A percentile compares a stretch with the other conserved stretches of the same genome.
phyloP scores from a whole-genome alignment of 106 monocot species.

The Dioscorea zingiberensis region DNA sequence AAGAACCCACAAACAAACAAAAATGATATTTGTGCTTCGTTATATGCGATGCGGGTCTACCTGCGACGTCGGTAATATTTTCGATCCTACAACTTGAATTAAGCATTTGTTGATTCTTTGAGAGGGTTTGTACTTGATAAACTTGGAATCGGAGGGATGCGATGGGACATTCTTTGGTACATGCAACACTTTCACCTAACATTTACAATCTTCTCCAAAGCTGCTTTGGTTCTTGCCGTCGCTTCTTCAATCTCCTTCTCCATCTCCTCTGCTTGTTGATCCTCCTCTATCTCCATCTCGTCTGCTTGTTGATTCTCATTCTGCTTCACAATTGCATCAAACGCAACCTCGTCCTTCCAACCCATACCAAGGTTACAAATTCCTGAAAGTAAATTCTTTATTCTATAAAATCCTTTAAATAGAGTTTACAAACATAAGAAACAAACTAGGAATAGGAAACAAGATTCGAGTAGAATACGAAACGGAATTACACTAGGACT shows the following conservation, averaged over 20 bases:
- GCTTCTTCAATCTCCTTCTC: constrained; percentile 93
- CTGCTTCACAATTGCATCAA: constrained; percentile 76
- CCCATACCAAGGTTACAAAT: constrained; percentile 93
- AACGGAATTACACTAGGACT: no score
- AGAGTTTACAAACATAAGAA: no score
- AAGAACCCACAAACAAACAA: no score
- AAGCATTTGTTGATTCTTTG: constrained; percentile 84
- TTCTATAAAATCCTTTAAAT: no score
- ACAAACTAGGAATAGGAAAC: no score
- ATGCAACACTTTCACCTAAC: constrained; percentile 78
- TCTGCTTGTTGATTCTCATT: constrained; percentile 88
- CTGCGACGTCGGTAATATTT: no score
- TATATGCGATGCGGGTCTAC: no score
- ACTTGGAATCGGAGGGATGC: constrained; percentile 70
- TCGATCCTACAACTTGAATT: no score
- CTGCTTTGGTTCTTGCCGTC: constrained; percentile 62
- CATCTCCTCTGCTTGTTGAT: constrained; percentile 35
- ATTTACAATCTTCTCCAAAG: constrained; percentile 90
- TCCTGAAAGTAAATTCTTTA: no score
- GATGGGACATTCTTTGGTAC: constrained; percentile 93
- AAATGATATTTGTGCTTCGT: no score
- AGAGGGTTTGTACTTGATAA: constrained; percentile 91
- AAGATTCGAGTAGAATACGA: no score
- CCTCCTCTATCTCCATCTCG: constrained; percentile 35
- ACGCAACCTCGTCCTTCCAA: constrained; percentile 71